phyloP scores from a whole-genome alignment of 805 yeast genomes.

The Tetrapisispora iriomotensis region DNA sequence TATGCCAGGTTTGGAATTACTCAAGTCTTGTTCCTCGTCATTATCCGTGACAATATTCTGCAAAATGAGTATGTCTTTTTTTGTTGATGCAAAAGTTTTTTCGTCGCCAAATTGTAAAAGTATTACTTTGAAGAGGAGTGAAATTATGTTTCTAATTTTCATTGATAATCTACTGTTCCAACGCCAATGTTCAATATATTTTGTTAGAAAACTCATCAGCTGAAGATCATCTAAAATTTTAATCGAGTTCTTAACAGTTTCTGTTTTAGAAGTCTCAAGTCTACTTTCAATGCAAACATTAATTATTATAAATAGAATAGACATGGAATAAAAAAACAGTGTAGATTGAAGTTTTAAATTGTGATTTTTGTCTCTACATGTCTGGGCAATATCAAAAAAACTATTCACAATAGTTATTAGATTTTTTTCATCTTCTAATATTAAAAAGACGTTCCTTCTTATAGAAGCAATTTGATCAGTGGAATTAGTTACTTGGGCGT shows the following conservation, averaged over 20 bases:
- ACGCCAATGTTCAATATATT: slow-evolving; percentile 57
- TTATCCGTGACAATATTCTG: slow-evolving; percentile 28
- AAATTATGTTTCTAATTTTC: slow-evolving; percentile 48
- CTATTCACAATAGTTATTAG: slow-evolving; percentile 9
- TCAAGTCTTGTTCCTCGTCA: slow-evolving; percentile 3
- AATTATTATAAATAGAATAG: slow-evolving; percentile 18
- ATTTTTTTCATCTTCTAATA: slow-evolving; percentile 7
- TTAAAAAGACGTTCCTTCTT: slow-evolving; percentile 15
- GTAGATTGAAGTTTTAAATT: slow-evolving; percentile 15
- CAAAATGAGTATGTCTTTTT: slow-evolving; percentile 36
- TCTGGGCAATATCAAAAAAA: slow-evolving; percentile 16
- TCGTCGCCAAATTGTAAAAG: slow-evolving; percentile 55
- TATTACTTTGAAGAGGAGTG: slow-evolving; percentile 44
- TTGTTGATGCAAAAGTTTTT: slow-evolving; percentile 32
- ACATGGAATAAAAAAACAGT: slow-evolving; percentile 18
- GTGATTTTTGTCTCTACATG: slow-evolving; percentile 18
- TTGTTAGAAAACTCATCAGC: slow-evolving; percentile 37
- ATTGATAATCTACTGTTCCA: slow-evolving; percentile 38
- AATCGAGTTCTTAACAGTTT: slow-evolving; percentile 6
- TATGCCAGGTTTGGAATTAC: slow-evolving; percentile 2
- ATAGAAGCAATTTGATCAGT: slow-evolving; percentile 14
- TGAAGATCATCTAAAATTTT: slow-evolving; percentile 15
- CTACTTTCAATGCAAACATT: slow-evolving; percentile 17
- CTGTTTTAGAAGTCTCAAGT: slow-evolving; percentile 1
- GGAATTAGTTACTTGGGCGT: slow-evolving; percentile 5